Conservation (phyloP, 495 filamentous ascomycete species). For the Cairneyella variabilis region DNA sequence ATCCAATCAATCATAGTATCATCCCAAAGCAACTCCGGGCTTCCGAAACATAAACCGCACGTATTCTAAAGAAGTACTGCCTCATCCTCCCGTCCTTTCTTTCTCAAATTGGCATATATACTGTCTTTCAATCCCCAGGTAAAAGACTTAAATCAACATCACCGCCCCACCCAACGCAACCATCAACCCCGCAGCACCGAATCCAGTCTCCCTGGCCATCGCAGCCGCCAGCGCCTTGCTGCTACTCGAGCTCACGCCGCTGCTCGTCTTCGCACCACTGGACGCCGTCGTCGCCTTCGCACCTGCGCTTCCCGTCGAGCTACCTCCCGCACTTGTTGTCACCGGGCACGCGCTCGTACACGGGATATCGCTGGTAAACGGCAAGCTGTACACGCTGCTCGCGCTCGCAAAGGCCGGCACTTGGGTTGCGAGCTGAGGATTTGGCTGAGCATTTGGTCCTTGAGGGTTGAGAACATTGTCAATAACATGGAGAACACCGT, state of each 20-base stretch:
- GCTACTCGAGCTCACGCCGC: conserved; percentile 7
- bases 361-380: conserved; percentile 26
- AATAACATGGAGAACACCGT: conserved; percentile 67
- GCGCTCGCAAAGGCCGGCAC: conserved; percentile 19
- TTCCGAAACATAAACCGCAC: no score
- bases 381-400: conserved; percentile 7
- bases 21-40: no score
- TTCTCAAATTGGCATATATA: no score
- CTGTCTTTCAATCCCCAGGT: no score
- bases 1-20: no score
- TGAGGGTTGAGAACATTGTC: conserved; percentile 34
- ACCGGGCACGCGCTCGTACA: conserved; percentile 29
- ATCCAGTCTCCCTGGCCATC: conserved; percentile 21
- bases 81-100: no score
- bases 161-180: conserved; percentile 20
- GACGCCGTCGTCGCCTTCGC: conserved; percentile 1
- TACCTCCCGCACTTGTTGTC: background rate
- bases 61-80: no score
- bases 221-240: conserved; percentile 11
- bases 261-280: background rate
- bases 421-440: conserved; percentile 16
- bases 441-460: conserved; percentile 15
- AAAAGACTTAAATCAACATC: conserved; percentile 22
- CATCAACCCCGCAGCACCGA: conserved; percentile 17
- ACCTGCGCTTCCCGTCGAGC: background rate